Evolutionary conservation across 2,329 filamentous ascomycete genomes (phyloP).

Genomic region (Tolypocladium tropicale): DNA sequence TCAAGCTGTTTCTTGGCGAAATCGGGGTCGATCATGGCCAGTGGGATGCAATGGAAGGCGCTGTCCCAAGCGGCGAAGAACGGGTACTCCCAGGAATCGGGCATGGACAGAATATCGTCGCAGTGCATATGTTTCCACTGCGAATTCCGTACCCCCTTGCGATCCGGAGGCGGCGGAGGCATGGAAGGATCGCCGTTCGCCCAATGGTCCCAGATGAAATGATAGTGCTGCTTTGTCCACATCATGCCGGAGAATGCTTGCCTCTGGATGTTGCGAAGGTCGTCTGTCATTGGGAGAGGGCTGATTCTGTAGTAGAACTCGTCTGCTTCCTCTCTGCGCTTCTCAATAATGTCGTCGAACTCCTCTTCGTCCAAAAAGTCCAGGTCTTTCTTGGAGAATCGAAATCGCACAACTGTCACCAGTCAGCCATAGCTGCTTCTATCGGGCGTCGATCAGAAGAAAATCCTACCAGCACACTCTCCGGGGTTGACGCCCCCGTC

Average conservation of each 20-base stretch:
- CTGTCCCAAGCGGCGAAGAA: slow-evolving; percentile 98
- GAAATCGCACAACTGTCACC: slow-evolving; percentile 70
- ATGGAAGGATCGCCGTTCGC: slow-evolving; percentile 85
- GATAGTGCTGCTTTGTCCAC: slow-evolving; percentile 96
- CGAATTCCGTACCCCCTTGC: slow-evolving; percentile 73
- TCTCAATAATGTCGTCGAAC: slow-evolving; percentile 85
- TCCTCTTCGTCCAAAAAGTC: slow-evolving; percentile 83
- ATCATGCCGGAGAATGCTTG: slow-evolving; percentile 95
- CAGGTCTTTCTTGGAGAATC: slow-evolving; percentile 65
- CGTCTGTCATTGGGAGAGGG: slow-evolving; percentile 85
- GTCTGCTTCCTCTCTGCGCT: slow-evolving; percentile 79
- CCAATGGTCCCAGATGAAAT: slow-evolving; percentile 98
- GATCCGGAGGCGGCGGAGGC: slow-evolving; percentile 70
- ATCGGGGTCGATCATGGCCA: slow-evolving; percentile 95
- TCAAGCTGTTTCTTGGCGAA: slow-evolving; percentile 98
- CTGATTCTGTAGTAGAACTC: slow-evolving; percentile 94
- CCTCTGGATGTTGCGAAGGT: slow-evolving; percentile 87
- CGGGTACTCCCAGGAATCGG: slow-evolving; percentile 96
- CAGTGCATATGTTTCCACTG: slow-evolving; percentile 94
- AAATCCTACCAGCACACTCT: slow-evolving; percentile 67
- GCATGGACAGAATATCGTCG: slow-evolving; percentile 95
- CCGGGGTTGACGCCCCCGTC: slow-evolving; percentile 78
- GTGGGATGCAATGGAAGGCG: slow-evolving; percentile 89
- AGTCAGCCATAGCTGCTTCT: not conserved
- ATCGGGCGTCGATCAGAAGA: no score